Percentiles rank a stretch among this genome's conserved stretches.
Conservation (phyloP, 164 flowering plant genomes). For the Taxillus chinensis region DNA sequence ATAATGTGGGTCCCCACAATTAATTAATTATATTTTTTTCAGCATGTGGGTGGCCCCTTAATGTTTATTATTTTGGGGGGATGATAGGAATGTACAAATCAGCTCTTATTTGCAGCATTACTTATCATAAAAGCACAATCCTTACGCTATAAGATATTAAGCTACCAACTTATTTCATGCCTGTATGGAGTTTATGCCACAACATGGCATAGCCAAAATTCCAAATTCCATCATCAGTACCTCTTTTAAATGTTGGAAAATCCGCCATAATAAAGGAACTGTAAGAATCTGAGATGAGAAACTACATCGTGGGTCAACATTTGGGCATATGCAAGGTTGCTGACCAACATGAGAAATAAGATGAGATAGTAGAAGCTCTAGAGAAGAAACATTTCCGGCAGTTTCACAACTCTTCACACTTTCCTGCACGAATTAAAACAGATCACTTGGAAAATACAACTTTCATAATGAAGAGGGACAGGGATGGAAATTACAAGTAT, state of each 20-base stretch:
- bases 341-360: slow-evolving; percentile 56
- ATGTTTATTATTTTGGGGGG: too few species aligned
- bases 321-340: slow-evolving; percentile 44
- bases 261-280: slow-evolving; percentile 74
- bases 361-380: slow-evolving; percentile 51
- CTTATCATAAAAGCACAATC: too few species aligned
- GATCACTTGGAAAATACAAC: slow-evolving; percentile 4
- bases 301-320: slow-evolving; percentile 46
- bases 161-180: too few species aligned
- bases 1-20: too few species aligned
- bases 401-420: slow-evolving; percentile 15
- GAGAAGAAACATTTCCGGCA: slow-evolving; percentile 29
- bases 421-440: slow-evolving; percentile 30
- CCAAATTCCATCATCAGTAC: slow-evolving; percentile 17
- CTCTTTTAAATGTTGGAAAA: slow-evolving; percentile 68
- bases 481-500: background rate
- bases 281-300: slow-evolving; percentile 78
- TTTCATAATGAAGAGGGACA: background rate
- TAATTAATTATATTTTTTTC: too few species aligned
- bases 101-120: too few species aligned
- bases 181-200: too few species aligned
- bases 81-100: too few species aligned
- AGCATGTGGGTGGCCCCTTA: too few species aligned
- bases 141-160: too few species aligned
- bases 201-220: too few species aligned